These are phyloP conservation scores for Aspergillus cejpii DNA, from an alignment of 2,329 filamentous ascomycete species.

Conservation along the genomic window DNA sequence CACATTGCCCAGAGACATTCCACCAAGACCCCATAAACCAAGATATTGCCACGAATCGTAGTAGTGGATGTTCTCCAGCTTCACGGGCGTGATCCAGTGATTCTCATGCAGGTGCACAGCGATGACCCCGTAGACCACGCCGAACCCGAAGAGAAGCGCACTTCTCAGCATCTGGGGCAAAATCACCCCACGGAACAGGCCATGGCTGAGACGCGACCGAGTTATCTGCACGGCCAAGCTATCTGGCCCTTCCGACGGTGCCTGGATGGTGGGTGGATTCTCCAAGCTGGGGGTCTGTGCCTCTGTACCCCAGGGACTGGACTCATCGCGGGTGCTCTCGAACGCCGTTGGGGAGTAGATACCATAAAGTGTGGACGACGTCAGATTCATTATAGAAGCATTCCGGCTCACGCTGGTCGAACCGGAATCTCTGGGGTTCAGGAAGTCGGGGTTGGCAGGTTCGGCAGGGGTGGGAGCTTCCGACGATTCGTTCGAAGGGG, in stretches of 20 bases:
- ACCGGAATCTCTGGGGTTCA: constrained; percentile 28
- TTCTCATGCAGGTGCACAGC: constrained; percentile 72
- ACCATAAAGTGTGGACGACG: constrained; percentile 78
- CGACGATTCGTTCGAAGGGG: constrained; percentile 42
- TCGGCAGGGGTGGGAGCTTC: constrained; percentile 38
- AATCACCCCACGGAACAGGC: constrained; percentile 38
- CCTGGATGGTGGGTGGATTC: constrained; percentile 37
- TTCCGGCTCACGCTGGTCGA: constrained; percentile 55
- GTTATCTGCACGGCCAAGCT: constrained; percentile 28
- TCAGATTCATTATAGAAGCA: constrained; percentile 77
- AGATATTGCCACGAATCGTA: constrained; percentile 60
- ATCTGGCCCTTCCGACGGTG: constrained; percentile 21
- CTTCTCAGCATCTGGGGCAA: constrained; percentile 54
- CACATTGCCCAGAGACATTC: constrained; percentile 68
- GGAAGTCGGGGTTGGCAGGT: constrained; percentile 28
- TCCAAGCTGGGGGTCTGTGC: constrained; percentile 58
- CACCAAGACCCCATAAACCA: constrained; percentile 72
- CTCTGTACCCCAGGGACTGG: constrained; percentile 73
- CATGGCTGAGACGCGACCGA: constrained; percentile 34
- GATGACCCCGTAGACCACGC: constrained; percentile 73
- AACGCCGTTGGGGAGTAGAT: constrained; percentile 71
- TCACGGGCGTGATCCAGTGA: constrained; percentile 55
- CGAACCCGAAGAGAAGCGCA: constrained; percentile 66
- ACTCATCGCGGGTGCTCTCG: constrained; percentile 50
- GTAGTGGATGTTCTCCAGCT: constrained; percentile 51